phyloP scores from a whole-genome alignment of 805 yeast species.

The Kodamaea sagamina region DNA sequence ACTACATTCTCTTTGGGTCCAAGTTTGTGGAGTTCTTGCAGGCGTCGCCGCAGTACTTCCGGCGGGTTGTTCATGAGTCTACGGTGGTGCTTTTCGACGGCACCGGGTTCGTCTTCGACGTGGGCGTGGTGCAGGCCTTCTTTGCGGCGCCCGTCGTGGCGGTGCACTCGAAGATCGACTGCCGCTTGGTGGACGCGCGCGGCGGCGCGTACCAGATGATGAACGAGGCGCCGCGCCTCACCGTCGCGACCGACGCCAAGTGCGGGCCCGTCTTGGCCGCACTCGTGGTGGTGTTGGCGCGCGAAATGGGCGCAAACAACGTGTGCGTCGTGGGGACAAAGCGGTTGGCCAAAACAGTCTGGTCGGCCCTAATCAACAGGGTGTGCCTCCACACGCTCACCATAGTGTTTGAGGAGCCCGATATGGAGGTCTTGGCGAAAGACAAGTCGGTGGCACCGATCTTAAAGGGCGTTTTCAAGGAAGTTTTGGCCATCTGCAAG shows the following conservation, averaged over 20 bases:
- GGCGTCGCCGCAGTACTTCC: conserved; percentile 6
- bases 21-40: conserved; percentile 12
- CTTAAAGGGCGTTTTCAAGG: conserved; percentile 3
- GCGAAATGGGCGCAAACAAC: conserved; percentile 3
- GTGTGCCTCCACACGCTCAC: conserved; percentile 8
- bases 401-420: conserved; percentile 7
- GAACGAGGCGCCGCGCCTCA: not conserved
- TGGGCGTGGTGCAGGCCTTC: not conserved
- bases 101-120: conserved; percentile 1
- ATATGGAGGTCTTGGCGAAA: conserved; percentile 3
- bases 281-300: not conserved
- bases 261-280: not conserved
- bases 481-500: conserved; percentile 7
- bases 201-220: conserved; percentile 7
- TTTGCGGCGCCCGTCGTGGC: not conserved
- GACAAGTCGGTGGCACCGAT: not conserved
- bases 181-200: conserved; percentile 7
- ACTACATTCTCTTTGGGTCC: conserved; percentile 11
- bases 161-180: conserved; percentile 9
- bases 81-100: conserved; percentile 11
- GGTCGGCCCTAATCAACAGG: conserved; percentile 1
- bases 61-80: not conserved
- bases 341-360: not conserved
- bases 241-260: not conserved
- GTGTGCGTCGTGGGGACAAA: not conserved